Base-by-base conservation (phyloP, 345 rosid species). In the Citrus reticulata region DNA sequence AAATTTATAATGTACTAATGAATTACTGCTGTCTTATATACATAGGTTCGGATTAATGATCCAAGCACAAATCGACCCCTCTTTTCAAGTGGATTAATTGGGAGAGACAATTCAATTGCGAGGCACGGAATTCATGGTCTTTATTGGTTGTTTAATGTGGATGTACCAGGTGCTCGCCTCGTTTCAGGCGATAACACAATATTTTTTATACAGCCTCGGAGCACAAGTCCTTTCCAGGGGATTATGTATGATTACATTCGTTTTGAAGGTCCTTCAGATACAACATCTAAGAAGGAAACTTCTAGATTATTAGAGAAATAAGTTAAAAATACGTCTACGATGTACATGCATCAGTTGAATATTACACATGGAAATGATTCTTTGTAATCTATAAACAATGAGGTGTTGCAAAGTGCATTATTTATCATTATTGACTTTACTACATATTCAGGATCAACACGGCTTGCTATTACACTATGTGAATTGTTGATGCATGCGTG, bases 41-140 rank as follows among this genome's bases (percentile, higher is more conserved):
- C 77, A 7, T 39, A 94, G 96, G 90, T 93, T 61, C 88, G 94
- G 5, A 67, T 93, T 11, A 93, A 93, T 19, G 85, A 90, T 82
- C 86, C 78, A 8, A 87, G 71, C 59, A 65, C 84, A 65, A 87
- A 76, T 35, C 81, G 35, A 24, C 87, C 91, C 0, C 37, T 88
- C 46, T 95, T 90, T 84, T 82, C 94, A 25, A 92, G 87, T 35
- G 97, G 98, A 74, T 40, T 87, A 68, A 88, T 91, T 3, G 98
- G 98, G 69, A 87, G 84, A 81, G 98, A 93, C 77, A 95, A 93
- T 81, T 77, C 98, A n/a, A 87, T 93, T 46, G 94, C 94, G 40
- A 92, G 98, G 81, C 97, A 93, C 66, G 98, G 97, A 68, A 90
- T 91, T 83, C 98, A 95, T 68, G 98, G 98, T n/a, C 85, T 92